Percentiles rank a stretch among this genome's conserved stretches.
These are phyloP conservation scores for Plasmodiophora brassicae DNA, from an alignment of 208 protist genomes.

Conservation along the genomic window DNA sequence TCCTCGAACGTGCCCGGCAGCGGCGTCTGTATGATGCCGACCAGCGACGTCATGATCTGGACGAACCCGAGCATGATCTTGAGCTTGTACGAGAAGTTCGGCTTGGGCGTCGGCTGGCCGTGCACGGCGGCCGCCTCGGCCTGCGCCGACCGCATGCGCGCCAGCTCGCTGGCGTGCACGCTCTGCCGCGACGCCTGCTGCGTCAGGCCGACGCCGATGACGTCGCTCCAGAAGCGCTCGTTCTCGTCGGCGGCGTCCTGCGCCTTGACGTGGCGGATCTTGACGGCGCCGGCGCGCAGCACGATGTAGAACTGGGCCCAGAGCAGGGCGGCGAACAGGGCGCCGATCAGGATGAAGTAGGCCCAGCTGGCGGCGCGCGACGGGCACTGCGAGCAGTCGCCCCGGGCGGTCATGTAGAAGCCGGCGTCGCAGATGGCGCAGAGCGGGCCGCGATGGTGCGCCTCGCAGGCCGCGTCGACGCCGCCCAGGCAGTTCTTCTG, in stretches of 20 bases:
- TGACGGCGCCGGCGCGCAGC: neutral
- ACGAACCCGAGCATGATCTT: conserved; percentile 33
- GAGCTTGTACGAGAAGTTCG: conserved; percentile 23
- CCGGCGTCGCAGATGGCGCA: conserved; percentile 18
- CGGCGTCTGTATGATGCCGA: neutral
- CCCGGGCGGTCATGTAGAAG: neutral
- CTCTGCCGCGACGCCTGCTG: neutral
- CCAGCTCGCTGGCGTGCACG: neutral
- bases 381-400: neutral
- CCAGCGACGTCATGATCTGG: conserved; percentile 14
- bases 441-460: neutral
- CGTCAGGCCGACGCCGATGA: conserved; percentile 8
- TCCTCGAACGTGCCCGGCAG: neutral
- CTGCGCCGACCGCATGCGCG: neutral
- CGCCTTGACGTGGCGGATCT: conserved; percentile 26
- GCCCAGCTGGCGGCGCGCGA: neutral
- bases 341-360: neutral
- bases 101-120: neutral
- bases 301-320: conserved; percentile 29
- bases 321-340: neutral
- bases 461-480: neutral
- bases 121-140: neutral
- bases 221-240: neutral
- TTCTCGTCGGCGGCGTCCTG: conserved; percentile 9
- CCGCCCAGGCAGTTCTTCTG: conserved; percentile 24